Base-by-base conservation (phyloP, 2,329 filamentous ascomycete genomes). In the Raffaelea ambrosiae region DNA sequence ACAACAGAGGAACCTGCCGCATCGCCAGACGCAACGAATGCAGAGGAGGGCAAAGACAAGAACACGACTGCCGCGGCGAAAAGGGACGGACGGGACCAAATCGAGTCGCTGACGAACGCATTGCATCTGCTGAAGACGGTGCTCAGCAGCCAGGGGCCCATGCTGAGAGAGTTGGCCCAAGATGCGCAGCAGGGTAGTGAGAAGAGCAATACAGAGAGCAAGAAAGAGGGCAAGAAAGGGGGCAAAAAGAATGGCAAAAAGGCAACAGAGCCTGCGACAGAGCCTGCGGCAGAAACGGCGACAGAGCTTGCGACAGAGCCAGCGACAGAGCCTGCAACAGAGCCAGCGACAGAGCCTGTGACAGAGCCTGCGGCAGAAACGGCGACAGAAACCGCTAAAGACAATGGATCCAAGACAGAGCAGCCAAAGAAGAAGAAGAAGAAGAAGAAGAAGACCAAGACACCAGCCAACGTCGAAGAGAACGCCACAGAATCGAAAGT, bases 71-170 rank as follows among this genome's bases (percentile, higher is more conserved):
- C 47, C 13, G 23, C 20, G 31, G 42, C 31, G 11, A 43, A 44
- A 14, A 23, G 9, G 35, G 40, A 50, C 0, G 43, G 44, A 3
- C 44, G 38, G 5, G 44, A 50, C 9, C 59, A 67, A 47, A 53
- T 64, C 42, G 55, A 63, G 22, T 57, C 63, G 2, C 54, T 70
- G 10, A 51, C 62, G 38, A 66, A 64, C 16, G 66, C 67, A 14
- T 54, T 71, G 44, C 52, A 57, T 14, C 59, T 66, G 4, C 52
- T 71, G 44, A 64, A 65, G 52, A 63, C 60, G 36, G 67, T 68
- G 21, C 59, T 71, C 31, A 53, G 54, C 29, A 54, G 55, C 10
- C 62, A 64, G 54, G 61, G 59, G 31, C 60, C 26, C 7, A 13
- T 29, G 7, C 26, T 13, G 13, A 29, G 13, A 13, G 26, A 29